A percentile compares a stretch with the other conserved stretches of the same genome.
Evolutionary conservation across 2,329 filamentous ascomycete species (phyloP).

Genomic region (Cercospora citrullina): DNA sequence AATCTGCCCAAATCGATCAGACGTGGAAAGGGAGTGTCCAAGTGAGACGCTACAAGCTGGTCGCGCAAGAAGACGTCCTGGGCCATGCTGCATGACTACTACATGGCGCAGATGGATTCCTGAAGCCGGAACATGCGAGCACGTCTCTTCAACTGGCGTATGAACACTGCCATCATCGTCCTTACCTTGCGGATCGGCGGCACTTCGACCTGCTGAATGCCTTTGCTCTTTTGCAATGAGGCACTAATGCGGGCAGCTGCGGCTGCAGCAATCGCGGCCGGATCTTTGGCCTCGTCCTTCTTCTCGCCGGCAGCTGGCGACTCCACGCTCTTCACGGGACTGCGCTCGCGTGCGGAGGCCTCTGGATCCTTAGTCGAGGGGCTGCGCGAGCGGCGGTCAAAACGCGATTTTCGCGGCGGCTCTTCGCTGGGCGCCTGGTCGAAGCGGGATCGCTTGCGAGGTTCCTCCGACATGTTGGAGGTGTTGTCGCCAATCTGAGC

Average conservation of each 20-base stretch:
- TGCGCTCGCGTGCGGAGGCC: slow-evolving; percentile 69
- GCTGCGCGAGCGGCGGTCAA: slow-evolving; percentile 80
- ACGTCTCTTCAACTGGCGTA: neutral
- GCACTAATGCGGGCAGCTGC: slow-evolving; percentile 59
- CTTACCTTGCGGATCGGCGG: slow-evolving; percentile 70
- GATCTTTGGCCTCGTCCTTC: slow-evolving; percentile 27
- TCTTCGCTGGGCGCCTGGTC: slow-evolving; percentile 86
- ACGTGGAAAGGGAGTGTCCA: neutral
- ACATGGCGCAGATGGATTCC: neutral
- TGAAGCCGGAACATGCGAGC: neutral
- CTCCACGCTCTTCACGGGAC: slow-evolving; percentile 67
- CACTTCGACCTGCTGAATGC: slow-evolving; percentile 85
- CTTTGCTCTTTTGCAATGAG: slow-evolving; percentile 64
- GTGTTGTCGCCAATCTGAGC: neutral
- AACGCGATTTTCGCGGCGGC: slow-evolving; percentile 66
- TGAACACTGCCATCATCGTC: neutral
- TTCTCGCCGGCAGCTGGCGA: slow-evolving; percentile 28
- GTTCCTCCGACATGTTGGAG: slow-evolving; percentile 69
- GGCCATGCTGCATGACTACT: neutral
- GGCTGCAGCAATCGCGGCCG: slow-evolving; percentile 73
- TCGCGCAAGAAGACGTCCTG: neutral
- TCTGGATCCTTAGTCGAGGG: slow-evolving; percentile 63
- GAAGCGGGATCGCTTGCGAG: slow-evolving; percentile 75
- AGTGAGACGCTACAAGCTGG: neutral
- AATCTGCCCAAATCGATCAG: slow-evolving; percentile 14